Evolutionary conservation across 768 basidiomycete genomes (phyloP), one percentile per base, ranked within the genome.

Genomic region (Stropharia rugosoannulata): DNA sequence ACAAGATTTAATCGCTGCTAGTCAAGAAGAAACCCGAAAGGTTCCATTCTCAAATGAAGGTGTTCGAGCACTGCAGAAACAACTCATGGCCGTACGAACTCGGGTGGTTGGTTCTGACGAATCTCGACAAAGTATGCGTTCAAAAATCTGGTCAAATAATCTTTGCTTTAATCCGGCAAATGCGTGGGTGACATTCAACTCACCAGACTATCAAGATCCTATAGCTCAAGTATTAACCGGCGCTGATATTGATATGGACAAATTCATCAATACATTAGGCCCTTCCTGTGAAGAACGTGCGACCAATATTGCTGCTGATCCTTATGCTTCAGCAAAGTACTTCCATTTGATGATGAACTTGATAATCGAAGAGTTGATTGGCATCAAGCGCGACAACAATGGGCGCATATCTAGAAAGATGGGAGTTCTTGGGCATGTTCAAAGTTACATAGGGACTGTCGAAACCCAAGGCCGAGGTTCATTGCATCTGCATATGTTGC

Each of bases 111-210:
- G 75, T 0, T 67, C 75, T 0, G 72, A 78, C 44, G 72, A 76
- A 49, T 65, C 59, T 0, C 25, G 69, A 10, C 44, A 43, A 0
- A 49, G 50, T 0, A 43, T 72, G 0, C 61, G 72, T 0, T 55
- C 65, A 1, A 65, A 77, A 37, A 70, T 79, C 2, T 77, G 76
- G 75, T 62, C 66, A 2, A 76, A 69, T 0, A 64, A 62, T 1
- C 16, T 74, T 0, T 16, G 58, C 0, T 59, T 59, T 19, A 65
- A 65, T 13, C 70, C 73, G 1, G 75, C 76, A 0, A 59, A 49
- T 2, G 19, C 80, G 0, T 81, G 79, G 79, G 56, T 75, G 1
- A 81, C 79, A 0, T 66, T 81, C 1, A 80, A 78, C 46, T 74
- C 73, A 0, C 42, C 60, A 0, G 75, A 81, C 54, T 59, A 68